Percentiles rank a stretch among this genome's conserved stretches.
Conservation (phyloP, 2,329 filamentous ascomycete species). For the Trichophyton mentagrophytes region DNA sequence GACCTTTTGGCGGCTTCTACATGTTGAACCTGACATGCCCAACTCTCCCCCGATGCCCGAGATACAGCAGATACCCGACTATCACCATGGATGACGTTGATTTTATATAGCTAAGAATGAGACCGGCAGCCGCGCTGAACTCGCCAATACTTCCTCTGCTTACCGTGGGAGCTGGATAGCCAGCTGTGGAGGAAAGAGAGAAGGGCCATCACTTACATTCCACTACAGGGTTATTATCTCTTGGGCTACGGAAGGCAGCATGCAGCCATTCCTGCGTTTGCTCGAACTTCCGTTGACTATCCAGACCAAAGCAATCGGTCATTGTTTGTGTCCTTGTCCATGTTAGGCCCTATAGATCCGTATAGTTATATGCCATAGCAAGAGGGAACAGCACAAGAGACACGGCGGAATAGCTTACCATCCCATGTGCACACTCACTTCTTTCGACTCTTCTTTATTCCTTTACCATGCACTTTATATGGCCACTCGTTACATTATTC, state of each 20-base stretch:
- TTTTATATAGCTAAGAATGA: too few species aligned
- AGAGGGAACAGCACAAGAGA: background rate
- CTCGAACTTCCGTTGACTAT: background rate
- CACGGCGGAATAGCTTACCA: background rate
- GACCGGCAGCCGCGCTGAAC: background rate
- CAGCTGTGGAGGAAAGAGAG: background rate
- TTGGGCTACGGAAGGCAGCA: background rate
- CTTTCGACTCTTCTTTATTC: background rate
- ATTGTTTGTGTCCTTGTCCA: background rate
- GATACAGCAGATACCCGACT: too few species aligned
- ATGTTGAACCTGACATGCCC: too few species aligned
- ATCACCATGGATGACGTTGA: too few species aligned
- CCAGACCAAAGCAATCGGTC: too few species aligned
- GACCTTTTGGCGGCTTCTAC: too few species aligned
- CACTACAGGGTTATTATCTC: background rate
- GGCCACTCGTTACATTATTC: slow-evolving; percentile 8
- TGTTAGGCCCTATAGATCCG: background rate
- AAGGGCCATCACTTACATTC: too few species aligned
- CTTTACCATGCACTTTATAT: slow-evolving; percentile 11
- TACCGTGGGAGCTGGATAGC: background rate
- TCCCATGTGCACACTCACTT: background rate
- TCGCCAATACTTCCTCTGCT: background rate
- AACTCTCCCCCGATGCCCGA: too few species aligned
- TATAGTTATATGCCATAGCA: background rate
- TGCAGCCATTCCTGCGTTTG: background rate